Evolutionary conservation across 805 yeast genomes (phyloP).

Genomic region (Saccharomycopsis malanga): DNA sequence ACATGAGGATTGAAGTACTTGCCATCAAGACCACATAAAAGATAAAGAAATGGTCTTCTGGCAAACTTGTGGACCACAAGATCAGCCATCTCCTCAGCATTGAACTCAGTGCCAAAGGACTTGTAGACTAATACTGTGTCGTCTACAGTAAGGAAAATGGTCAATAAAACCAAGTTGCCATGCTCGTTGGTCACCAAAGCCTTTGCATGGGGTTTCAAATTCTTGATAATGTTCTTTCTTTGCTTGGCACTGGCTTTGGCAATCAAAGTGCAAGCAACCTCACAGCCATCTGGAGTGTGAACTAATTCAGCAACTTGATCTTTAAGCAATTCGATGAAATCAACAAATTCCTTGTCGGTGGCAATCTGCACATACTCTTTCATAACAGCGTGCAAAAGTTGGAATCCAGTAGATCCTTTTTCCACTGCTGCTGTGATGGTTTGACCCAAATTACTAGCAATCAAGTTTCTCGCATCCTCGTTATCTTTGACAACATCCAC

Average conservation of each 20-base stretch:
- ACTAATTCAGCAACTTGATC: constrained; percentile 93
- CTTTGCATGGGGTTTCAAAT: constrained; percentile 68
- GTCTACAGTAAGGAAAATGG: constrained; percentile 80
- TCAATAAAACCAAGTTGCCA: constrained; percentile 75
- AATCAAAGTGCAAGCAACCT: constrained; percentile 76
- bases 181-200: constrained; percentile 75
- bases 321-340: constrained; percentile 70
- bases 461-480: constrained; percentile 70
- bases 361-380: constrained; percentile 74
- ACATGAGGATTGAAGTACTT: constrained; percentile 73
- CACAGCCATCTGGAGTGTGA: constrained; percentile 91
- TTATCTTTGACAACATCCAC: constrained; percentile 58
- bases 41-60: constrained; percentile 81
- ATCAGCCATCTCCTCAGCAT: constrained; percentile 39
- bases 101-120: constrained; percentile 55
- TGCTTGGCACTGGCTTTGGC: constrained; percentile 88
- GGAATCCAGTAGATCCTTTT: constrained; percentile 95
- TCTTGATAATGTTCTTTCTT: constrained; percentile 68
- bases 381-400: constrained; percentile 94
- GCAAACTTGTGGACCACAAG: constrained; percentile 67
- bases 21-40: constrained; percentile 71
- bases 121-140: constrained; percentile 82
- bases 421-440: constrained; percentile 87
- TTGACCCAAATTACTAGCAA: constrained; percentile 68
- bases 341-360: constrained; percentile 62